These are phyloP conservation scores for Typha latifolia DNA, from an alignment of 176 grass and related monocot species.

Conservation along the genomic window DNA sequence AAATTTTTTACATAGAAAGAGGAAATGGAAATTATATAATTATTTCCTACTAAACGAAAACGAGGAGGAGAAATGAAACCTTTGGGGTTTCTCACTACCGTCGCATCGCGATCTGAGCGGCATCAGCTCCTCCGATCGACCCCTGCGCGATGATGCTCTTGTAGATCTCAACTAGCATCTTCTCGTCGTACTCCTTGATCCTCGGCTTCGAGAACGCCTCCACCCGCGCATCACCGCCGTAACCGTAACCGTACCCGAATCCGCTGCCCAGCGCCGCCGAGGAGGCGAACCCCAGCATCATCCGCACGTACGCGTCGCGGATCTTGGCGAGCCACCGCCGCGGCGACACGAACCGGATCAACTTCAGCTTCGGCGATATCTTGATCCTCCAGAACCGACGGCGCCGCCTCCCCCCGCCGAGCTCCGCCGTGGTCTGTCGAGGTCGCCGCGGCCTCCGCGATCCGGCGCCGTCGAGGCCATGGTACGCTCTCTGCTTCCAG, in stretches of 20 bases:
- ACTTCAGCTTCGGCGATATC: neutral
- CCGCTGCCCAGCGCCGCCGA: constrained; percentile 6
- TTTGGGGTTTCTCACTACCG: neutral
- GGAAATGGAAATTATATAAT: too few species aligned
- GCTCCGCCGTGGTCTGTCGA: constrained; percentile 16
- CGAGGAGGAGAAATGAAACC: too few species aligned
- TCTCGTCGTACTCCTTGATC: constrained; percentile 24
- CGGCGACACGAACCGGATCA: constrained; percentile 5
- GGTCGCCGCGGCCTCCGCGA: neutral
- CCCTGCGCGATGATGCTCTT: constrained; percentile 14
- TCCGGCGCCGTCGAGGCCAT: neutral
- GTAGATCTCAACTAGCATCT: constrained; percentile 23
- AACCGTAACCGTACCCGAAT: neutral
- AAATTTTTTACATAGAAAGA: too few species aligned
- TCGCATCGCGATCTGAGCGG: constrained; percentile 4
- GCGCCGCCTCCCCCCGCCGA: constrained; percentile 21
- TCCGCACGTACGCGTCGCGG: constrained; percentile 57
- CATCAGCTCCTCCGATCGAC: constrained; percentile 1
- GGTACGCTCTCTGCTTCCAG: constrained; percentile 31
- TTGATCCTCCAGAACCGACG: constrained; percentile 19
- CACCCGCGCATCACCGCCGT: neutral
- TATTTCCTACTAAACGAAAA: too few species aligned
- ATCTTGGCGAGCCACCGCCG: constrained; percentile 28
- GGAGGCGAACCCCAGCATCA: constrained; percentile 40
- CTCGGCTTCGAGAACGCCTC: constrained; percentile 1